Evolutionary conservation across 2,329 filamentous ascomycete genomes (phyloP), one percentile per base, ranked within the genome.

Genomic region (Ascochyta clinopodiicola): DNA sequence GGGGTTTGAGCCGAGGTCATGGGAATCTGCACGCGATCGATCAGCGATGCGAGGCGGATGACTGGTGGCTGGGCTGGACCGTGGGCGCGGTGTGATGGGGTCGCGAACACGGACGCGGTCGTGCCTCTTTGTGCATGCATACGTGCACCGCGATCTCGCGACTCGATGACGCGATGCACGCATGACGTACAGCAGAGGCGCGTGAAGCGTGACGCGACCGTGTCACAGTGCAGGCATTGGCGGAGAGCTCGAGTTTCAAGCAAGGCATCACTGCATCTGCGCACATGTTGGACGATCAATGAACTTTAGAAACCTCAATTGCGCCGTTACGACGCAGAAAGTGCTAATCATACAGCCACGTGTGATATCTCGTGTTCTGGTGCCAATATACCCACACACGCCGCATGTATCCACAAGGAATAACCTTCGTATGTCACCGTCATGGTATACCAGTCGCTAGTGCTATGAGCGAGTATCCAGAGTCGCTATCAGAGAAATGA

Each of bases 401-500:
- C 51, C 56, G 42, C 58, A 45, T 51, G 59, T 51, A 34, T 67
- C 60, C 59, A 51, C 60, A 66, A 69, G 62, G 63, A 68, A 69
- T 70, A 68, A 54, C 59, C 58, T 52, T 61, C 61, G 56, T 66
- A 66, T 61, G 59, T 61, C 63, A 69, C 66, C 66, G 54, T 63
- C 57, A 59, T 60, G 64, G 67, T 67, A 67, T 70, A 68, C 70
- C 59, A 40, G 61, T 65, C 62, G 62, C 64, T 68, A 68, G 63
- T 60, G 62, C 62, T 72, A 68, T 69, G 63, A 69, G 62, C 62
- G 59, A 63, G 61, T 70, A 73, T 73, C 69, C 71, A 71, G 70
- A 71, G 67, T 64, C 70, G 64, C 66, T 67, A 59, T 69, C 64
- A 67, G 59, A 68, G 66, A 72, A 71, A 72, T 72, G 66, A 71